A percentile compares a stretch with the other conserved stretches of the same genome.
phyloP scores from a whole-genome alignment of 768 basidiomycete species.

The Mycena rosella region DNA sequence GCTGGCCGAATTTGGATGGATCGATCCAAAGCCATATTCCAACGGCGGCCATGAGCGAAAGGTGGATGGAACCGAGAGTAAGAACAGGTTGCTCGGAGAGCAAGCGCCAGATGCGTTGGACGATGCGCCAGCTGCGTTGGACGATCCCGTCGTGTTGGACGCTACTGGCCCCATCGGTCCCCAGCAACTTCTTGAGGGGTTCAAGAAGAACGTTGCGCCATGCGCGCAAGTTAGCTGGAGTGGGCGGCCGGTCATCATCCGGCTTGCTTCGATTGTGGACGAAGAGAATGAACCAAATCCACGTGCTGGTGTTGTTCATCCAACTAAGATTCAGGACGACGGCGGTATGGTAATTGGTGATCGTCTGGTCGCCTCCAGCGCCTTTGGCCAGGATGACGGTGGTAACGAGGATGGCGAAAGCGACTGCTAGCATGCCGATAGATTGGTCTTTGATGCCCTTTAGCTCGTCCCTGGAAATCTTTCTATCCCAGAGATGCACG shows the following conservation, averaged over 20 bases:
- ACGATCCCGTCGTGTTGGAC: background rate
- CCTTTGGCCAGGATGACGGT: background rate
- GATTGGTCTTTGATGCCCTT: conserved; percentile 7
- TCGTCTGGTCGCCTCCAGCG: background rate
- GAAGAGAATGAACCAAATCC: conserved; percentile 5
- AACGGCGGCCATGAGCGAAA: conserved; percentile 12
- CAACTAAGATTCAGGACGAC: no score
- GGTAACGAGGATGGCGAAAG: conserved; percentile 5
- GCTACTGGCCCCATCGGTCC: no score
- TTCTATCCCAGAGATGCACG: conserved; percentile 3
- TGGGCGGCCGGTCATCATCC: background rate
- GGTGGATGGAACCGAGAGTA: conserved; percentile 10
- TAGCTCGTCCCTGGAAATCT: background rate
- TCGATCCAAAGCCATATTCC: conserved; percentile 11
- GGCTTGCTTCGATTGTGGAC: conserved; percentile 2
- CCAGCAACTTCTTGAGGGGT: background rate
- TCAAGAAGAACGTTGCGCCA: background rate
- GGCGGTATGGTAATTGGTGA: background rate
- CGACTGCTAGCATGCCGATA: conserved; percentile 4
- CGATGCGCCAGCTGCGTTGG: background rate
- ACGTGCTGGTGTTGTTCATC: no score
- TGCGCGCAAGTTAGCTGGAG: background rate
- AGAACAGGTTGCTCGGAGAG: conserved; percentile 6
- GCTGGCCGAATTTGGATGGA: conserved; percentile 8
- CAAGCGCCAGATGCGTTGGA: background rate